Conservation (phyloP, 352 stramenopile genomes). For the Phytophthora aleatoria region DNA sequence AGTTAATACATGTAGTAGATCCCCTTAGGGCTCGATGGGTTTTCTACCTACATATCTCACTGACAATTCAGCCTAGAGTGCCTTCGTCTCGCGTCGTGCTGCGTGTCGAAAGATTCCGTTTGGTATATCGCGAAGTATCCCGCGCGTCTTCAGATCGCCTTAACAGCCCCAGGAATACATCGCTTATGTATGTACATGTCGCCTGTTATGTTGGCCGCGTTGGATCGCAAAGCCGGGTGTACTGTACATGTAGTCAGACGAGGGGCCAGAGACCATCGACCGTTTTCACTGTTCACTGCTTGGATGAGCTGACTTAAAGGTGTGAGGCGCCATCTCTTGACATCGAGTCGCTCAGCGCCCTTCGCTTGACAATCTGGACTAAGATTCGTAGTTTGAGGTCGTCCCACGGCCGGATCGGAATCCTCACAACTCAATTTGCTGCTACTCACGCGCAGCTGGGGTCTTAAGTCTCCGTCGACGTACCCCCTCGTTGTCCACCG, state of each 20-base stretch:
- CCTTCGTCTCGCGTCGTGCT: too few species aligned
- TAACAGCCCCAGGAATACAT: too few species aligned
- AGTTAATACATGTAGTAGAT: too few species aligned
- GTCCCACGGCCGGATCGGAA: background rate
- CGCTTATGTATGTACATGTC: too few species aligned
- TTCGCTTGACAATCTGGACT: slow-evolving; percentile 15
- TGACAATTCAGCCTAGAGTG: too few species aligned
- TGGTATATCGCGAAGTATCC: too few species aligned
- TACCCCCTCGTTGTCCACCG: background rate
- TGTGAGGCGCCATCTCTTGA: slow-evolving; percentile 14
- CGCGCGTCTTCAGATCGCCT: too few species aligned
- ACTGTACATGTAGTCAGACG: slow-evolving; percentile 10
- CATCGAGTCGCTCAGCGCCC: slow-evolving; percentile 3
- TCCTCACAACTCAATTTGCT: slow-evolving; percentile 22
- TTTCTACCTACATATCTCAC: too few species aligned
- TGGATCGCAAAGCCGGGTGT: background rate
- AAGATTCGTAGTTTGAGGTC: slow-evolving; percentile 6
- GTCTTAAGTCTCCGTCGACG: background rate
- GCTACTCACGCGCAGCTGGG: background rate
- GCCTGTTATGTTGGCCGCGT: background rate
- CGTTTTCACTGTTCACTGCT: slow-evolving; percentile 9
- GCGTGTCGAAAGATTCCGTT: too few species aligned
- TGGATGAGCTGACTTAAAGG: slow-evolving; percentile 12
- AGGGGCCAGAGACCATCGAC: background rate
- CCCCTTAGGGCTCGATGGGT: too few species aligned